Evolutionary conservation across 164 flowering plant species (phyloP).

Genomic region (Pachysandra terminalis): DNA sequence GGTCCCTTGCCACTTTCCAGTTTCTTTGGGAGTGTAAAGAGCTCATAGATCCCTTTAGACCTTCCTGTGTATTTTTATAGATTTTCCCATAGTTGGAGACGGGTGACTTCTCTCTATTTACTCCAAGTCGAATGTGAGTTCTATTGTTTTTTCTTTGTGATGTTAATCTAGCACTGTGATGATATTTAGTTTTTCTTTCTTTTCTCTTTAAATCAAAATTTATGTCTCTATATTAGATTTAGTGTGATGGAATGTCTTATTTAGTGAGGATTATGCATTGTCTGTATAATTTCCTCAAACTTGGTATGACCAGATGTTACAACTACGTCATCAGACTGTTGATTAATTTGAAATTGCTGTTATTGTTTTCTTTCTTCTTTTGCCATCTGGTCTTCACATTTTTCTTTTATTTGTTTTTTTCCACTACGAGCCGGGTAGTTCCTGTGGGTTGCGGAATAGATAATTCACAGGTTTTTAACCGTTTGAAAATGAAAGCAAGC

Average conservation of each 20-base stretch:
- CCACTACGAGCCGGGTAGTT: no score
- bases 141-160: not conserved
- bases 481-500: no score
- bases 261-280: not conserved
- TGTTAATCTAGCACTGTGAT: no score
- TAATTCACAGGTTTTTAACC: no score
- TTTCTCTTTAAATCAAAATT: not conserved
- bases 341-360: not conserved
- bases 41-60: conserved; percentile 22
- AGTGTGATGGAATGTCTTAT: not conserved
- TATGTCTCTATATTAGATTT: no score
- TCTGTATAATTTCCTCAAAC: not conserved
- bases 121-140: not conserved
- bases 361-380: no score
- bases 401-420: no score
- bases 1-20: conserved; percentile 96
- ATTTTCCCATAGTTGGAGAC: not conserved
- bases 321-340: not conserved
- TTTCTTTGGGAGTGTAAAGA: conserved; percentile 79
- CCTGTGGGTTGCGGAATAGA: no score
- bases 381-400: no score
- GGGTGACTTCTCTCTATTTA: conserved; percentile 3
- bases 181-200: no score
- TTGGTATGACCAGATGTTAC: not conserved
- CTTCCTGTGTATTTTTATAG: not conserved